A percentile compares a stretch with the other conserved stretches of the same genome.
These are phyloP conservation scores for Lichtheimia ornata DNA, from an alignment of 371 early-diverging fungal species.

Conservation along the genomic window DNA sequence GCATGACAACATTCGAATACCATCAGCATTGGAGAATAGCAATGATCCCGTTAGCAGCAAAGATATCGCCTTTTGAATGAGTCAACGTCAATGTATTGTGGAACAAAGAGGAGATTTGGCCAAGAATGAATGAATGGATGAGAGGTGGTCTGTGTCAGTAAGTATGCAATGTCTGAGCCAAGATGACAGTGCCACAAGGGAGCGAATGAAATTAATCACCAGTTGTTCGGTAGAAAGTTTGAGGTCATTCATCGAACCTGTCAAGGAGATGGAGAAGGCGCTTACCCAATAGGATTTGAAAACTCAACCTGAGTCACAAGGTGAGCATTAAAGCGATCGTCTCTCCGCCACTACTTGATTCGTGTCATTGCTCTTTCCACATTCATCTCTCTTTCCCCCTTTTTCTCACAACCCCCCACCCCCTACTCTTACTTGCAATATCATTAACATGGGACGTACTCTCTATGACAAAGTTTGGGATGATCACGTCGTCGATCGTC, in stretches of 20 bases:
- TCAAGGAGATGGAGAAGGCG: not conserved
- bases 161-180: too few relatives aligned
- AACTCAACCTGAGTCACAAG: slow-evolving; percentile 12
- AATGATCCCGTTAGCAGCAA: too few relatives aligned
- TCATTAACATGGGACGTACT: slow-evolving; percentile 42
- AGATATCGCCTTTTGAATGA: too few relatives aligned
- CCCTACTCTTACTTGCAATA: slow-evolving; percentile 9
- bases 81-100: too few relatives aligned
- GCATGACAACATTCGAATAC: too few relatives aligned
- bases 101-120: not conserved
- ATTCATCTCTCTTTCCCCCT: slow-evolving; percentile 1
- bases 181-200: too few relatives aligned
- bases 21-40: too few relatives aligned
- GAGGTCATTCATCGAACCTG: too few relatives aligned
- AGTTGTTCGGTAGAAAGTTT: too few relatives aligned
- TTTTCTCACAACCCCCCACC: not conserved
- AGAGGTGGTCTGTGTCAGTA: too few relatives aligned
- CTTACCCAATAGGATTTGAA: slow-evolving; percentile 8
- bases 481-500: slow-evolving; percentile 47
- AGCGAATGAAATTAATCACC: too few relatives aligned
- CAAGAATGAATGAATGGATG: not conserved
- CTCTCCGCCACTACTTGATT: slow-evolving; percentile 1
- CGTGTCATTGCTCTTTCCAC: slow-evolving; percentile 4
- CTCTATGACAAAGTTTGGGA: slow-evolving; percentile 55
- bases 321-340: not conserved